Conservation (phyloP, 2,329 filamentous ascomycete genomes). For the Trichophyton verrucosum region DNA sequence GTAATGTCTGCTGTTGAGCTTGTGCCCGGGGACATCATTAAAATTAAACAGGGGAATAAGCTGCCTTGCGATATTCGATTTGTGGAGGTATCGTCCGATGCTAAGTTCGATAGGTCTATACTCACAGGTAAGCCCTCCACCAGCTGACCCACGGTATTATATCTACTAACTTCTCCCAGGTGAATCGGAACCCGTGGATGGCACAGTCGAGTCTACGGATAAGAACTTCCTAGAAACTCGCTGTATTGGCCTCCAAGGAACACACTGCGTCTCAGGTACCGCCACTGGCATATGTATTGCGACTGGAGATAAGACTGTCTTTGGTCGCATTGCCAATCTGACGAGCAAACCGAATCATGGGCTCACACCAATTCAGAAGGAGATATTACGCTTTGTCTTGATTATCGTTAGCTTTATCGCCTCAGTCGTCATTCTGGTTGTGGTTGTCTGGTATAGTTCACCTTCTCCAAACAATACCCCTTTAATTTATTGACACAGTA, state of each 20-base stretch:
- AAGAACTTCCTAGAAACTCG: constrained; percentile 65
- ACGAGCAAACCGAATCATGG: constrained; percentile 57
- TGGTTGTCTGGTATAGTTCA: constrained; percentile 48
- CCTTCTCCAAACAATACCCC: neutral
- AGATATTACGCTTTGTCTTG: constrained; percentile 59
- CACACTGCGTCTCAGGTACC: constrained; percentile 59
- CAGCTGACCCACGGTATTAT: neutral
- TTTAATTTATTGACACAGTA: constrained; percentile 10
- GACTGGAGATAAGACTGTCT: constrained; percentile 61
- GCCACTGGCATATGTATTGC: constrained; percentile 56
- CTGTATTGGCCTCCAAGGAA: constrained; percentile 67
- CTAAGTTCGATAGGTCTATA: constrained; percentile 60
- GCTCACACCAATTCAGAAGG: constrained; percentile 57
- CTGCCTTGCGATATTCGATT: constrained; percentile 63
- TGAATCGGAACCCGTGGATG: constrained; percentile 53
- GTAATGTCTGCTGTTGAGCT: constrained; percentile 46
- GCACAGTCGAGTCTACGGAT: constrained; percentile 54
- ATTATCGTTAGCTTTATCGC: constrained; percentile 58
- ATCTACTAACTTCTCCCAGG: constrained; percentile 29
- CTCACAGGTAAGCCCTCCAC: constrained; percentile 44
- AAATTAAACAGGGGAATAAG: constrained; percentile 59
- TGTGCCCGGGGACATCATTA: constrained; percentile 59
- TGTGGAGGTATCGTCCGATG: constrained; percentile 54
- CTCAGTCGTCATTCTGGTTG: constrained; percentile 41
- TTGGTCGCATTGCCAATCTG: constrained; percentile 61